Conservation (phyloP, 257 asterid genomes). For the Gentiana macrophylla region DNA sequence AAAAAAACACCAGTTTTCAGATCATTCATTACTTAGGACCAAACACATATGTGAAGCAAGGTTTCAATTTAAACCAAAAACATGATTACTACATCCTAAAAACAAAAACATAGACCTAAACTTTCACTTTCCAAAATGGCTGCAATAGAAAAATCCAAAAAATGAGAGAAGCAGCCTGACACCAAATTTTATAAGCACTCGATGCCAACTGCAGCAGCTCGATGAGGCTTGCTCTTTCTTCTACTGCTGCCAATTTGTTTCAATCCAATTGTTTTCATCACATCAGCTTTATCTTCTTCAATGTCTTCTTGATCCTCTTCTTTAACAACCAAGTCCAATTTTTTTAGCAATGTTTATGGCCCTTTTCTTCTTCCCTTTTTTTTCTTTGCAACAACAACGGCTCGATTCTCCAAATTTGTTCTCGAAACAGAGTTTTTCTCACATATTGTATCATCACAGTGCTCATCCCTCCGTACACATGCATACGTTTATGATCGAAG, state of each 20-base stretch:
- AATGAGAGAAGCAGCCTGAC: slow-evolving; percentile 5
- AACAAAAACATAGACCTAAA: no score
- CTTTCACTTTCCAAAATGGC: no score
- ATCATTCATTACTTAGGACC: no score
- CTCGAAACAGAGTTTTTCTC: slow-evolving; percentile 19
- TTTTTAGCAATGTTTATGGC: slow-evolving; percentile 38
- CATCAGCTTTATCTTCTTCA: slow-evolving; percentile 24
- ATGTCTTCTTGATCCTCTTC: slow-evolving; percentile 7
- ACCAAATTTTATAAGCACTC: slow-evolving; percentile 43
- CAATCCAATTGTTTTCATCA: slow-evolving; percentile 42
- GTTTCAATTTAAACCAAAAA: no score
- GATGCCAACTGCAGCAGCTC: slow-evolving; percentile 91
- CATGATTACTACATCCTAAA: no score
- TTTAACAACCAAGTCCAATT: slow-evolving; percentile 13
- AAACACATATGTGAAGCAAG: no score
- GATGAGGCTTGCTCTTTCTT: slow-evolving; percentile 80
- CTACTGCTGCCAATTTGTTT: slow-evolving; percentile 56
- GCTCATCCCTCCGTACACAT: not conserved
- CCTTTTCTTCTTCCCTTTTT: slow-evolving; percentile 52
- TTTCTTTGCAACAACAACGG: slow-evolving; percentile 19
- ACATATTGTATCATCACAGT: slow-evolving; percentile 27
- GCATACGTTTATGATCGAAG: no score
- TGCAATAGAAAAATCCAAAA: not conserved
- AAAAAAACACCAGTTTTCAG: no score
- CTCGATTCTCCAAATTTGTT: slow-evolving; percentile 33